Evolutionary conservation across 495 filamentous ascomycete genomes (phyloP), one percentile per base, ranked within the genome.

Genomic region (Podospora bellae-mahoneyi): DNA sequence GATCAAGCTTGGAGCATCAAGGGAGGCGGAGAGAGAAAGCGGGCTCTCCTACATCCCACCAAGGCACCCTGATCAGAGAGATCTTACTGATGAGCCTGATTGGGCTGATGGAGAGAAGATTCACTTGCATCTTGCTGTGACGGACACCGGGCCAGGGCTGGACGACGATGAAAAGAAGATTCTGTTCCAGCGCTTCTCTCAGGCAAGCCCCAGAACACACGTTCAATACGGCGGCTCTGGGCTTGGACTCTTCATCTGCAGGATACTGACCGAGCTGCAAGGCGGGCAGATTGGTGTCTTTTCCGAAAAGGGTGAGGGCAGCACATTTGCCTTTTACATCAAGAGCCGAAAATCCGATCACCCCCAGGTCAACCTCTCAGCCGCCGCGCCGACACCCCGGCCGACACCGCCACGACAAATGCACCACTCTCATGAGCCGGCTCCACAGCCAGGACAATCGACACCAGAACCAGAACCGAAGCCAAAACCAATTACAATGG

Each of bases 261-360:
- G 90, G 53, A 87, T 89, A 64, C 79, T 96, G 7, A 91, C 90
- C 20, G 91, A 94, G 71, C 75, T 95, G 15, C 91, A 94, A 79
- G 92, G 92, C 23, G 92, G 92, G 5, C 90, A 93, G 67, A 93
- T 96, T 66, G 92, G 91, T 2, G 91, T 95, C 1, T 83, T 86
- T 19, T 92, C 90, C 3, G 83, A 87, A 70, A 81, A 88, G 64
- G 91, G 89, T 7, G 76, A 87, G 55, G 92, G 92, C 19, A 92
- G 90, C 74, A 93, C 90, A 0, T 96, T 96, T 78, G 90, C 90
- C 16, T 96, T 96, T 76, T 94, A 93, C 74, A 76, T 86, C 68
- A 81, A 82, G 65, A 81, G 81, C 48, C 77, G 84, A 30, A 81
- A 67, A 61, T 68, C 75, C 6, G 64, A 71, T 9, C 44, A 39